A percentile compares a stretch with the other conserved stretches of the same genome.
These are phyloP conservation scores for Exophiala oligosperma DNA, from an alignment of 2,329 filamentous ascomycete genomes.

Conservation along the genomic window DNA sequence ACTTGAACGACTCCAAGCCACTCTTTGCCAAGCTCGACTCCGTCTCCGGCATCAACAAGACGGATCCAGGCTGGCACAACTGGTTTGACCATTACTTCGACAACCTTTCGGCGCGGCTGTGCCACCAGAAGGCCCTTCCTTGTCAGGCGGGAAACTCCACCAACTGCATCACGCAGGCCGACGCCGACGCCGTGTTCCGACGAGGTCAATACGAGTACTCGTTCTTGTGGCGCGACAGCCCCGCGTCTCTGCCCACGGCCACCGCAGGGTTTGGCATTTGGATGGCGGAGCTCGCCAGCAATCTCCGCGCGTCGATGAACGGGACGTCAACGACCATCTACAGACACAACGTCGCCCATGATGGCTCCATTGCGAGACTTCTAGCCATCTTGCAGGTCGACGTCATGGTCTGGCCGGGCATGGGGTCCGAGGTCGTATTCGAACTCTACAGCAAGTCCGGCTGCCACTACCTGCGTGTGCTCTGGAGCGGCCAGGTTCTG, in stretches of 20 bases:
- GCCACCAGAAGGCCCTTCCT: conserved; percentile 70
- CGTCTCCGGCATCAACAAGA: conserved; percentile 63
- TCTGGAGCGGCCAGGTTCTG: conserved; percentile 69
- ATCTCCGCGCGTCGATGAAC: conserved; percentile 58
- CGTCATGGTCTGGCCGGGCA: conserved; percentile 79
- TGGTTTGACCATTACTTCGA: conserved; percentile 80
- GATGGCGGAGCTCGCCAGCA: conserved; percentile 68
- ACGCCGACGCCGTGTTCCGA: conserved; percentile 71
- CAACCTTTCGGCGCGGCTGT: conserved; percentile 76
- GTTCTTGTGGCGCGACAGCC: conserved; percentile 70
- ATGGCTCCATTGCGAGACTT: conserved; percentile 68
- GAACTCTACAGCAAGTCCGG: conserved; percentile 63
- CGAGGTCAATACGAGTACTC: conserved; percentile 80
- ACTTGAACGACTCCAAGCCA: conserved; percentile 55
- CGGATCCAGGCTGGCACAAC: conserved; percentile 59
- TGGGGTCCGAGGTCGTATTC: conserved; percentile 77
- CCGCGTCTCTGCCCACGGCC: conserved; percentile 62
- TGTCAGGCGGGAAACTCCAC: conserved; percentile 57
- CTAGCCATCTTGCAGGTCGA: conserved; percentile 71
- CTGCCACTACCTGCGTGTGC: conserved; percentile 60
- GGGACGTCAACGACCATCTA: conserved; percentile 54
- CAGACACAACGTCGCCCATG: conserved; percentile 77
- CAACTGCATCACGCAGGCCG: conserved; percentile 62
- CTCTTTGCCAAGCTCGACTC: conserved; percentile 64
- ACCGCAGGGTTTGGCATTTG: conserved; percentile 68